Conservation (phyloP, 1,139 yeast genomes). For the Hanseniaspora sp. region DNA sequence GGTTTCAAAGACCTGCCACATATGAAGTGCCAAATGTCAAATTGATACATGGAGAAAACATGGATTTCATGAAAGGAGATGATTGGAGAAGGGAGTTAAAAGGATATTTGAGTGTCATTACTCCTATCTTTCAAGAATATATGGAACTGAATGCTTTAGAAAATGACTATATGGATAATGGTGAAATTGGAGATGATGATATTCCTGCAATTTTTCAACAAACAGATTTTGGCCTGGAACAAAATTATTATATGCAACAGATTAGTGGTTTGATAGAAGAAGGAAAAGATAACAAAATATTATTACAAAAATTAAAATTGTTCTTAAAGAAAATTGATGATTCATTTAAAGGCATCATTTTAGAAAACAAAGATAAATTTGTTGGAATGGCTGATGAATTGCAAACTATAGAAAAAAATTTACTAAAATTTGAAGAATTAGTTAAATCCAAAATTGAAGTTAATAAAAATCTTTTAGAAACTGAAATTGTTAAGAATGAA, state of each 20-base stretch:
- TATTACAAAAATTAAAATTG: neutral
- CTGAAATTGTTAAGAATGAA: conserved; percentile 48
- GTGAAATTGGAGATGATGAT: conserved; percentile 22
- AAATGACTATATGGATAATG: neutral
- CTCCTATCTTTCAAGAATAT: conserved; percentile 6
- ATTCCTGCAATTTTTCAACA: conserved; percentile 65
- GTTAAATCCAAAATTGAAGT: neutral
- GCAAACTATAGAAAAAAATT: neutral
- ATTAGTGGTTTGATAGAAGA: conserved; percentile 55
- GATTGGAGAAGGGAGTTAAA: conserved; percentile 12
- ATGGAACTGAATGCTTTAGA: neutral
- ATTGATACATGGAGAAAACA: conserved; percentile 42
- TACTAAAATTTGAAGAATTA: neutral
- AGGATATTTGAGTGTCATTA: conserved; percentile 8
- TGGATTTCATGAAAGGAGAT: conserved; percentile 3
- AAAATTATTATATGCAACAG: conserved; percentile 73
- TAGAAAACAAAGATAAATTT: conserved; percentile 44
- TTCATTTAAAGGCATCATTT: conserved; percentile 34
- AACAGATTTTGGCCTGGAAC: conserved; percentile 66
- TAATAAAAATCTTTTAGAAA: neutral
- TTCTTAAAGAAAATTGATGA: neutral
- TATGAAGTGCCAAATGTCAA: conserved; percentile 78
- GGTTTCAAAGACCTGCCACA: conserved; percentile 57
- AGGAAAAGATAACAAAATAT: neutral
- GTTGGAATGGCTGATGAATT: conserved; percentile 27